Conservation (phyloP, 78 protist species). For the Diacronema lutheri region DNA sequence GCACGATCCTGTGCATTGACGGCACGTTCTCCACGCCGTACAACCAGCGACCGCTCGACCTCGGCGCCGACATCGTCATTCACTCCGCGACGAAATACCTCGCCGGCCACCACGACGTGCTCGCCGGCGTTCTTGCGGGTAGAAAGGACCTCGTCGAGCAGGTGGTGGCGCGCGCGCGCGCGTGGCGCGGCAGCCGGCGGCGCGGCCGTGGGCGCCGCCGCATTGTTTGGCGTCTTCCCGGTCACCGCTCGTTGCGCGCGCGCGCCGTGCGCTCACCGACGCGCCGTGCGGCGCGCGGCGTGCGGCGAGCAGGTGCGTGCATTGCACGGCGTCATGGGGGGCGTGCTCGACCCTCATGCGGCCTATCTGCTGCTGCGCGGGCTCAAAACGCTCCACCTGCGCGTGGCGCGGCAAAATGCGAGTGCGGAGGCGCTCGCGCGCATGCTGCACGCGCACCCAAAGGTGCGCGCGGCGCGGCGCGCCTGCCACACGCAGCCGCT, state of each 20-base stretch:
- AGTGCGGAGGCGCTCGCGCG: background rate
- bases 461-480: background rate
- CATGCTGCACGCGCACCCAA: conserved; percentile 12
- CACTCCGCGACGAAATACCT: conserved; percentile 66
- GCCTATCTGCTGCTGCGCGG: conserved; percentile 23
- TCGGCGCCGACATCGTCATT: conserved; percentile 67
- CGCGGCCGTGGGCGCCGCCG: too few relatives aligned
- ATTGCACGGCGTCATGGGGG: conserved; percentile 31
- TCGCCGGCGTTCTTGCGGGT: conserved; percentile 33
- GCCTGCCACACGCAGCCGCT: background rate
- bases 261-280: too few relatives aligned
- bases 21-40: conserved; percentile 21
- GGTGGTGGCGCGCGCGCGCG: too few relatives aligned
- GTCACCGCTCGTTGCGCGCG: too few relatives aligned
- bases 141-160: background rate
- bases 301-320: conserved; percentile 19
- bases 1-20: conserved; percentile 27
- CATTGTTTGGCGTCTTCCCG: too few relatives aligned
- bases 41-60: conserved; percentile 33
- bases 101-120: conserved; percentile 54
- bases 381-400: conserved; percentile 19
- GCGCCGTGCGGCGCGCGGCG: too few relatives aligned
- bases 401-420: conserved; percentile 21
- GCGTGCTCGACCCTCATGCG: conserved; percentile 27
- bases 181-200: too few relatives aligned